Percentiles rank a stretch among this genome's conserved stretches.
Evolutionary conservation across 768 basidiomycete genomes (phyloP).

Genomic region (Tricholomella constricta): DNA sequence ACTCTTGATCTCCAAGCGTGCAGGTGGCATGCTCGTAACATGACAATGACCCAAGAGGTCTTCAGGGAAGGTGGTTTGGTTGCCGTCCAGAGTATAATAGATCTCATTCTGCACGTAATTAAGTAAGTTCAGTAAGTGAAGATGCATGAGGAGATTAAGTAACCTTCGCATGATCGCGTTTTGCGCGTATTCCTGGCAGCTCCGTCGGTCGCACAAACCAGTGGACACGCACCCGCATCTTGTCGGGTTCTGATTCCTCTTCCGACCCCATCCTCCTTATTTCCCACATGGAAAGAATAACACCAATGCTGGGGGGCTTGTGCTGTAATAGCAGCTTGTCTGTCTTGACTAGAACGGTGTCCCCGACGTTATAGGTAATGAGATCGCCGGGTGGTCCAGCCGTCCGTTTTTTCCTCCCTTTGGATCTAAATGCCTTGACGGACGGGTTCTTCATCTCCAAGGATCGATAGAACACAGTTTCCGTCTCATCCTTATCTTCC

Average conservation of each 20-base stretch:
- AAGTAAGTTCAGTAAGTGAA: neutral
- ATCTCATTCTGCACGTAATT: conserved; percentile 79
- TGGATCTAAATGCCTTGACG: conserved; percentile 22
- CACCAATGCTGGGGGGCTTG: conserved; percentile 61
- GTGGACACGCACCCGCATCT: conserved; percentile 63
- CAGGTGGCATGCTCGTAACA: conserved; percentile 36
- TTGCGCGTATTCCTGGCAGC: conserved; percentile 59
- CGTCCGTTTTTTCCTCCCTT: conserved; percentile 18
- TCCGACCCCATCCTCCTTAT: conserved; percentile 27
- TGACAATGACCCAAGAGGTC: conserved; percentile 54
- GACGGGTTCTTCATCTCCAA: conserved; percentile 34
- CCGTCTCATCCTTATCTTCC: conserved; percentile 17
- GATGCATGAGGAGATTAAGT: conserved; percentile 12
- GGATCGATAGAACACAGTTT: conserved; percentile 38
- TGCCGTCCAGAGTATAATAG: conserved; percentile 60
- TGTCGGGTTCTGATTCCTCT: conserved; percentile 31
- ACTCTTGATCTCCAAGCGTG: conserved; percentile 3
- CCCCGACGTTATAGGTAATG: conserved; percentile 55
- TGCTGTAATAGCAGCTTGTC: conserved; percentile 41
- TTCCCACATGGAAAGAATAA: conserved; percentile 75
- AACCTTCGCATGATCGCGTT: conserved; percentile 63
- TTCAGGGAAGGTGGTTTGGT: conserved; percentile 50
- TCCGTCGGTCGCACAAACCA: conserved; percentile 76
- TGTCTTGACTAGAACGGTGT: conserved; percentile 64
- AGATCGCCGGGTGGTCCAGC: conserved; percentile 7